Base-by-base conservation (phyloP, 805 yeast species). In the Geotrichum ghanense region DNA sequence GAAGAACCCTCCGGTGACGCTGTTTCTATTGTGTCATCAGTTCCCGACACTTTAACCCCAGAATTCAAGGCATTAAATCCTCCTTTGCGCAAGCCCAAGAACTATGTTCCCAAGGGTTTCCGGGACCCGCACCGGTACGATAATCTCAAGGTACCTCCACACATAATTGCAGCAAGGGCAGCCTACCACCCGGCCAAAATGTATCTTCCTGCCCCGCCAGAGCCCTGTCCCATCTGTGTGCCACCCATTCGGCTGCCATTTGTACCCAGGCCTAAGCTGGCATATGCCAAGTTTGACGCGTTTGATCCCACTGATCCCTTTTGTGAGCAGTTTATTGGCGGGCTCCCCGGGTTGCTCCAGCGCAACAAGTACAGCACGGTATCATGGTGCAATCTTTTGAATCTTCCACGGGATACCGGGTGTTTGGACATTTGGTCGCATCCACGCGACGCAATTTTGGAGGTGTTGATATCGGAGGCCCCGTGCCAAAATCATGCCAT, bases 291-390 rank as follows among this genome's bases (percentile, higher is more conserved):
- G 37, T 31, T 31, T 31, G 17, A 31, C 17, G 19, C 16, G 10
- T 31, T 31, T n/a, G 37, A 31, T 31, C 37, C 37, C 37, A 31
- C 12, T 6, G 37, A 31, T n/a, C 37, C 37, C 4, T 31, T 31
- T 31, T 31, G 37, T 19, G 37, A 31, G 37, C 37, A 31, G 37
- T 31, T 31, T 12, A 31, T 31, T 31, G 37, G 37, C 10, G 37
- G 37, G 17, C 37, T 31, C 7, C 19, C 12, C 6, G 37, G 37
- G 37, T 19, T 31, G 17, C 12, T n/a, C 19, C 37, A 31, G 37
- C 37, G 37, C 5, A 31, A 31, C 37, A 31, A 31, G 37, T 31
- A 31, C 17, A 31, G 37, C 37, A 31, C 37, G 17, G 37, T 31
- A 10, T 31, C 37, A 10, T 31, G 37, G 37, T 31, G 37, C 37